phyloP scores from a whole-genome alignment of 2,329 filamentous ascomycete species.

The Penicillium frequentans region DNA sequence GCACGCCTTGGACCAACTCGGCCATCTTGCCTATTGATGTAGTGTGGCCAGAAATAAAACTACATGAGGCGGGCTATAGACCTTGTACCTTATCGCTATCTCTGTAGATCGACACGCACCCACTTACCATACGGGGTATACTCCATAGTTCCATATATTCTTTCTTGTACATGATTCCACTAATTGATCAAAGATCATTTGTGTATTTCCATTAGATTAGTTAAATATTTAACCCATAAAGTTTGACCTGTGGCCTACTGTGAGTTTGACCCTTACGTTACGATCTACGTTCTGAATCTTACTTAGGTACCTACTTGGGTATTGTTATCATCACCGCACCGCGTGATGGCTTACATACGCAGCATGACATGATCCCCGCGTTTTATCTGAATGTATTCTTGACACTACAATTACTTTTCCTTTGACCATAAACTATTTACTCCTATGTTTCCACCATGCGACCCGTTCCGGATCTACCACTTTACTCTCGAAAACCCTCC shows the following conservation, averaged over 20 bases:
- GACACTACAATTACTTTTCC: neutral
- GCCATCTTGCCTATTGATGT: conserved; percentile 31
- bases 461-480: conserved; percentile 34
- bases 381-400: neutral
- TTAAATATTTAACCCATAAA: neutral
- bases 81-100: neutral
- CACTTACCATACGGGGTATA: neutral
- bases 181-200: neutral
- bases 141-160: neutral
- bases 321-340: conserved; percentile 1
- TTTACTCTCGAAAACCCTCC: conserved; percentile 38
- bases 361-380: conserved; percentile 10
- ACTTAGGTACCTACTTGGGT: neutral
- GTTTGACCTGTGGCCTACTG: neutral
- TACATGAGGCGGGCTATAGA: rapidly evolving
- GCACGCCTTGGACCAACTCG: conserved; percentile 38
- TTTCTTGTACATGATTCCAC: too few species aligned
- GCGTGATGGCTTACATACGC: conserved; percentile 23
- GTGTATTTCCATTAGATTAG: neutral
- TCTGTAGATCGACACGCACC: neutral
- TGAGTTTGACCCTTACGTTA: neutral
- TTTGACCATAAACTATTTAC: neutral
- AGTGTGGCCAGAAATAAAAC: neutral
- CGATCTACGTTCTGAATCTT: neutral
- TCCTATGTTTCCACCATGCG: conserved; percentile 34